Conservation (phyloP, 768 basidiomycete species). For the Pleurotus tuber-regium region DNA sequence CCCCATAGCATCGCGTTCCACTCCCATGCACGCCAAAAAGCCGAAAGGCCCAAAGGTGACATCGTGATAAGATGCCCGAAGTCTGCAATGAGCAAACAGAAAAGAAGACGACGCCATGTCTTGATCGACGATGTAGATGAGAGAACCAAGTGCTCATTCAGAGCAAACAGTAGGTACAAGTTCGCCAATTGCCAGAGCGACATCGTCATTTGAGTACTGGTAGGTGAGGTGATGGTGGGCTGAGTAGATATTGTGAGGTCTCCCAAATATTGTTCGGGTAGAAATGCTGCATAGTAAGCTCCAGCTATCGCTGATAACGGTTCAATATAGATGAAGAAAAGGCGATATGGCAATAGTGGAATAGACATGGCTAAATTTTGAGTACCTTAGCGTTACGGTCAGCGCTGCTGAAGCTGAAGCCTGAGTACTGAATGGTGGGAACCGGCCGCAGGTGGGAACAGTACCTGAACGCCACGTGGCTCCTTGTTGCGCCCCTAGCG, state of each 20-base stretch:
- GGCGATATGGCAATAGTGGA: too few relatives aligned
- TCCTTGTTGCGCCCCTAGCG: too few relatives aligned
- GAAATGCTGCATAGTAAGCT: constrained; percentile 43
- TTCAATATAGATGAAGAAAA: constrained; percentile 52
- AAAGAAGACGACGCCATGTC: constrained; percentile 42
- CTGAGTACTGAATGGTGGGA: too few relatives aligned
- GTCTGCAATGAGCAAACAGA: constrained; percentile 39
- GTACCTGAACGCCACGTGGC: too few relatives aligned
- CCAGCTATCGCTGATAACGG: constrained; percentile 49
- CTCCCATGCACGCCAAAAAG: constrained; percentile 42
- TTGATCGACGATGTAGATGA: constrained; percentile 37
- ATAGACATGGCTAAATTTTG: too few relatives aligned
- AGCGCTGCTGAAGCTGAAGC: too few relatives aligned
- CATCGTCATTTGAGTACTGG: constrained; percentile 30
- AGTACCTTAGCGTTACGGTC: too few relatives aligned
- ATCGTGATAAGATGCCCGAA: constrained; percentile 47
- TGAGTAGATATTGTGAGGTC: constrained; percentile 25
- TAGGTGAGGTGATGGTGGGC: neutral
- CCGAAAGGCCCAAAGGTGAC: constrained; percentile 37
- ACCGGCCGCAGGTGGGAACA: too few relatives aligned
- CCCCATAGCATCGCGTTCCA: constrained; percentile 58
- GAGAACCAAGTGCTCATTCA: constrained; percentile 49
- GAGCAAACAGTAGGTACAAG: constrained; percentile 48
- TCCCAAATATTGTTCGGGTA: constrained; percentile 35
- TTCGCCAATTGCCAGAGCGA: constrained; percentile 47